Evolutionary conservation across 2,329 filamentous ascomycete species (phyloP), one percentile per base, ranked within the genome.

Genomic region (Curvularia verruculosa): DNA sequence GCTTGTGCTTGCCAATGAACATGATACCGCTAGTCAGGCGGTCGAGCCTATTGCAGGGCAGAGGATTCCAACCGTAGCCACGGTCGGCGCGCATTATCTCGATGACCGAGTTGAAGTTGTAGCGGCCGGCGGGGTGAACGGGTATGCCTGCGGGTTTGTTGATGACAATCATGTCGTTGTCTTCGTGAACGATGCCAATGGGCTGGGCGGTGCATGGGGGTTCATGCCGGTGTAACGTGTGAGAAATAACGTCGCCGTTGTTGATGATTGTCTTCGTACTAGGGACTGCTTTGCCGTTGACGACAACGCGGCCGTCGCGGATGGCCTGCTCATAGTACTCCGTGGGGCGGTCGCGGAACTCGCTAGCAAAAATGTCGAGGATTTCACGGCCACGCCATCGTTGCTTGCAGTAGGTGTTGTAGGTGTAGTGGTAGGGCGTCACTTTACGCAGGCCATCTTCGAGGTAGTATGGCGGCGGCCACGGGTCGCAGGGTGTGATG

Each of bases 81-180:
- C 86, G 78, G 71, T 96, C 90, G 2, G 90, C 86, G 66, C 90
- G 88, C 85, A 99, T 89, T 65, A 99, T 96, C 80, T 98, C 93
- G 37, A 96, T 85, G 44, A 99, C 85, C 0, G 91, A 94, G 79
- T 99, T 99, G 82, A 90, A 96, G 75, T 94, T 92, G 81, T 99
- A 99, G 47, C 95, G 87, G 5, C 95, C 95, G 0, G 95, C 94
- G 5, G 95, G 91, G 75, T 99, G 95, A 0, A 99, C 95, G 0
- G 95, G 95, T 39, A 99, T 88, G 6, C 95, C 95, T 0, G 94
- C 89, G 0, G 95, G 95, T 77, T 99, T 99, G 80, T 97, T 92
- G 75, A 99, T 96, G 60, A 98, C 93, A 57, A 99, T 89, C 81
- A 99, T 89, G 65, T 93, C 89, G 44, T 96, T 86, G 67, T 96